phyloP scores from a whole-genome alignment of 2,329 filamentous ascomycete genomes.

The Diaporthe sp. region DNA sequence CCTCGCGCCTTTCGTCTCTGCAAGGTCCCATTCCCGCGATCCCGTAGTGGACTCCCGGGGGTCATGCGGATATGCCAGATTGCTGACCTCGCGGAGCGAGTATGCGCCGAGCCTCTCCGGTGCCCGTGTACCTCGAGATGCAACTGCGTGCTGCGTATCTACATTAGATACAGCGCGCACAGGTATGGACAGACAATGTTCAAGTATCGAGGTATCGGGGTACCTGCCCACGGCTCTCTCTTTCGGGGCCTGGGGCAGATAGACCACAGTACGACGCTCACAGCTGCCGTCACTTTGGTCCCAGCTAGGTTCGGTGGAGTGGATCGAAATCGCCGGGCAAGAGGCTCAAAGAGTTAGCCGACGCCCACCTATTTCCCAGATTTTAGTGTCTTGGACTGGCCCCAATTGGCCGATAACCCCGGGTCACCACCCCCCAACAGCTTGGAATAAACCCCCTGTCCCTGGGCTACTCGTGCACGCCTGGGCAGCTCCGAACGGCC shows the following conservation, averaged over 20 bases:
- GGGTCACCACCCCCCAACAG: conserved; percentile 7
- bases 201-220: background rate
- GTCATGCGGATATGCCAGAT: background rate
- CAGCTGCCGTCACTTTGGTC: conserved; percentile 11
- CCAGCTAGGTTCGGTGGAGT: conserved; percentile 23
- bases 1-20: conserved; percentile 11
- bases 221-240: background rate
- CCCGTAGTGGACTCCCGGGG: background rate
- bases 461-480: conserved; percentile 16
- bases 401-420: conserved; percentile 22
- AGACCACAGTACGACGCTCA: background rate
- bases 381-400: conserved; percentile 10
- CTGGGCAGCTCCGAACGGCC: conserved; percentile 26
- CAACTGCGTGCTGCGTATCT: background rate
- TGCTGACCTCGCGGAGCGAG: conserved; percentile 24
- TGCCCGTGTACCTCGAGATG: background rate
- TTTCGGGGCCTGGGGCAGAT: background rate
- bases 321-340: conserved; percentile 25
- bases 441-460: background rate
- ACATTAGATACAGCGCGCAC: background rate
- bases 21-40: conserved; percentile 22
- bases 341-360: conserved; percentile 31
- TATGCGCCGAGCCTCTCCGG: background rate
- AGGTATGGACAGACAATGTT: background rate
- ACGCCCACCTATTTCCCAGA: conserved; percentile 12